Percentiles rank a stretch among this genome's conserved stretches.
Conservation (phyloP, 805 yeast genomes). For the Monosporozyma unispora region DNA sequence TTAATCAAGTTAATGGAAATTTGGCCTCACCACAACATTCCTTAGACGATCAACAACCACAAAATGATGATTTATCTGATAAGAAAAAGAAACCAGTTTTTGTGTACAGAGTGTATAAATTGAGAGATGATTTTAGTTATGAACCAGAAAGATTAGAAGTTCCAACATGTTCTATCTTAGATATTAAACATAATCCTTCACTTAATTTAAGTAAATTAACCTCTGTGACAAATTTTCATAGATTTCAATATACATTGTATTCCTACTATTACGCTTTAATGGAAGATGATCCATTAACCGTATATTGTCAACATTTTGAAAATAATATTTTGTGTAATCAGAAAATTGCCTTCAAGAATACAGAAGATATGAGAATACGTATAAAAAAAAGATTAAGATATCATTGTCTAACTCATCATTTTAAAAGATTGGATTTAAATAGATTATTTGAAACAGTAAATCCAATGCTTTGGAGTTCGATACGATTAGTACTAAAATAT, state of each 20-base stretch:
- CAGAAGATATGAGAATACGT: neutral
- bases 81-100: neutral
- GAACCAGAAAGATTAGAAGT: neutral
- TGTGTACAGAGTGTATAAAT: no score
- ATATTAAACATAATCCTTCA: neutral
- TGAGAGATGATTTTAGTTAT: neutral
- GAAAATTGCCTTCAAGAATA: neutral
- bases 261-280: neutral
- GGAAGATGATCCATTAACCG: neutral
- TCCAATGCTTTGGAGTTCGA: neutral
- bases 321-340: neutral
- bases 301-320: neutral
- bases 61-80: no score
- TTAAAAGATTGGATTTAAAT: neutral
- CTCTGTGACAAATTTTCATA: neutral
- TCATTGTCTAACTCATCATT: neutral
- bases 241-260: neutral
- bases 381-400: neutral
- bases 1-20: no score
- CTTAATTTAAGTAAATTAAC: neutral
- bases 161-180: neutral
- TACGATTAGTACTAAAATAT: neutral
- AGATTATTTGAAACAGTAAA: neutral
- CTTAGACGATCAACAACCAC: neutral
- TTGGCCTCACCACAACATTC: no score